Conservation (phyloP, 208 protist species). For the Trypanosoma cruzi region DNA sequence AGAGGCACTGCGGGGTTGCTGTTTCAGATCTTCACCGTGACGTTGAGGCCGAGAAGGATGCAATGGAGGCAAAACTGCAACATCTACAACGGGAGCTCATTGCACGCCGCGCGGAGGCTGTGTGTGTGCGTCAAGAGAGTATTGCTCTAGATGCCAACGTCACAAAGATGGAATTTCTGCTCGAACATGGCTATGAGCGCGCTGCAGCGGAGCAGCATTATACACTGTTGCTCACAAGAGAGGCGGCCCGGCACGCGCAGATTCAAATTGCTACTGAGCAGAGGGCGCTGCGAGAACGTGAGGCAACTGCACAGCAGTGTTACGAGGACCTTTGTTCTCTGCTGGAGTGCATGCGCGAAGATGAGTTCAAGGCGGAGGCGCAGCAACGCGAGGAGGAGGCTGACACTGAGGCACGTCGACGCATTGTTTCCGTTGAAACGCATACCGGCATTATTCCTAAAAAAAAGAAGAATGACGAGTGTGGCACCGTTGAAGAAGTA, state of each 20-base stretch:
- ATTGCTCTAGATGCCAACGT: constrained; percentile 14
- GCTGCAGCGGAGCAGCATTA: constrained; percentile 16
- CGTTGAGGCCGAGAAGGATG: constrained; percentile 32
- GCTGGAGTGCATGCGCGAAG: constrained; percentile 19
- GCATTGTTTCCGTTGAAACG: not conserved
- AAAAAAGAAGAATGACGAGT: not conserved
- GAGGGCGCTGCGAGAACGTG: constrained; percentile 7
- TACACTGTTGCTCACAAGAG: constrained; percentile 10
- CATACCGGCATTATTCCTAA: not conserved
- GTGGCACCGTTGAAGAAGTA: not conserved
- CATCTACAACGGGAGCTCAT: not conserved
- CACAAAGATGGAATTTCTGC: constrained; percentile 17
- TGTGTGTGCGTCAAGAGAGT: constrained; percentile 10
- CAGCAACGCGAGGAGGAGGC: constrained; percentile 9
- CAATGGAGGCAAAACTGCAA: not conserved
- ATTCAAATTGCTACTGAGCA: constrained; percentile 5
- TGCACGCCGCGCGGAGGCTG: constrained; percentile 6
- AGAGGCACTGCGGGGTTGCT: not conserved
- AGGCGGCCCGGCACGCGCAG: constrained; percentile 15
- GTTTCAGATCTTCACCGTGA: constrained; percentile 35
- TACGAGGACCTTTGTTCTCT: constrained; percentile 20
- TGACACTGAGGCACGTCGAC: constrained; percentile 1
- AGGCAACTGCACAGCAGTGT: constrained; percentile 15
- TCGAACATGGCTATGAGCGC: constrained; percentile 5
- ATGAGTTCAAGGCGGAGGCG: constrained; percentile 14